phyloP scores from a whole-genome alignment of 163 green algal genomes.

The Chlamydomonas reinhardtii region DNA sequence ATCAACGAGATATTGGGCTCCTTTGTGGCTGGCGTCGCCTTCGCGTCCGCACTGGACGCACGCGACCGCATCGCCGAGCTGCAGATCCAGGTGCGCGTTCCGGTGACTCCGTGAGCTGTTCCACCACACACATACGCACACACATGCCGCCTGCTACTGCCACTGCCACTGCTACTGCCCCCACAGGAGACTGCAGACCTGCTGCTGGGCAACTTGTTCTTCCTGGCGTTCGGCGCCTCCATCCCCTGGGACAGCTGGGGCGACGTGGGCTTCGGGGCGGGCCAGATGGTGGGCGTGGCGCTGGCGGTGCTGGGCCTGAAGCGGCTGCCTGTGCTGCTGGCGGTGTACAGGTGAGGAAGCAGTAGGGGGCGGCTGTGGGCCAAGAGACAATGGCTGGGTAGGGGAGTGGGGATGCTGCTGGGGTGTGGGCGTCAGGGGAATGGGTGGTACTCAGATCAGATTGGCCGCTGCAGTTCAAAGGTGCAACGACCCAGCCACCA shows the following conservation, averaged over 20 bases:
- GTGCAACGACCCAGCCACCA: too few species aligned
- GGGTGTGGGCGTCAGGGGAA: too few species aligned
- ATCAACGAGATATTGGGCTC: background rate
- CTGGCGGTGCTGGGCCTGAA: background rate
- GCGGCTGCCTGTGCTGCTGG: background rate
- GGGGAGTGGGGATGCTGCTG: background rate
- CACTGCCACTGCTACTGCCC: too few species aligned
- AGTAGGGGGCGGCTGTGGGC: too few species aligned
- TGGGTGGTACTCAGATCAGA: too few species aligned
- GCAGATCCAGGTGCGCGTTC: background rate
- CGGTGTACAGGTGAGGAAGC: background rate
- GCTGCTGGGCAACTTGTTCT: conserved; percentile 1
- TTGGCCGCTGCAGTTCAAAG: too few species aligned
- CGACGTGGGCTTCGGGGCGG: background rate
- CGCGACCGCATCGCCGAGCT: background rate
- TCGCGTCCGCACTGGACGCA: background rate
- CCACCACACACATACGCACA: too few species aligned
- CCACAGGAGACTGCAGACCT: background rate
- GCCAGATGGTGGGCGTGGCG: background rate
- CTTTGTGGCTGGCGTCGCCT: background rate
- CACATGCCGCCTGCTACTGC: too few species aligned
- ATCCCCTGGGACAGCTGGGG: background rate
- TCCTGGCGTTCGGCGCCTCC: background rate
- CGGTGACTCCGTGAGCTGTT: background rate
- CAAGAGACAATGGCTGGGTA: background rate